phyloP scores from a whole-genome alignment of 805 yeast genomes.

The Brettanomyces anomalus region DNA sequence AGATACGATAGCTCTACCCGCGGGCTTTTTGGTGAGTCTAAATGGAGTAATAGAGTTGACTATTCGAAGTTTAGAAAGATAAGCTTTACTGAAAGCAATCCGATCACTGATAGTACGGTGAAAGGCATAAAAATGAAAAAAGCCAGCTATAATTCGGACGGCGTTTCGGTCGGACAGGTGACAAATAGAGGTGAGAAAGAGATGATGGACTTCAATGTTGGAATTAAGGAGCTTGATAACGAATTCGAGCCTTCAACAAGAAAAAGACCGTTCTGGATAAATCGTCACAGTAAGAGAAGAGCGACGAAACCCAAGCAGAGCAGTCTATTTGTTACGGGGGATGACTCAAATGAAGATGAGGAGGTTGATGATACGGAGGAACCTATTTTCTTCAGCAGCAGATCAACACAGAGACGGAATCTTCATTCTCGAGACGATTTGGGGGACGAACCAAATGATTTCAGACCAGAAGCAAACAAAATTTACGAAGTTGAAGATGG shows the following conservation, averaged over 20 bases:
- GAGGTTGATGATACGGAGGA: conserved; percentile 6
- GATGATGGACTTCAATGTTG: conserved; percentile 1
- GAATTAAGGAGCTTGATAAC: conserved; percentile 4
- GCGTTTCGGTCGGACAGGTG: conserved; percentile 2
- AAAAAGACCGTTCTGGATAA: conserved; percentile 1
- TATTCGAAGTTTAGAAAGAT: conserved; percentile 12
- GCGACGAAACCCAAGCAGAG: conserved; percentile 1
- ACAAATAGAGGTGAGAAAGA: conserved; percentile 1
- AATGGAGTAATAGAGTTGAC: conserved; percentile 13
- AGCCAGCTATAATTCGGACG: conserved; percentile 10
- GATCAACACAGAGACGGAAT: too few species aligned
- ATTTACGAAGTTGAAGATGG: too few species aligned
- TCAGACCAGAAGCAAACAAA: too few species aligned
- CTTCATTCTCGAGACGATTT: too few species aligned
- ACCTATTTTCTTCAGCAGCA: neutral
- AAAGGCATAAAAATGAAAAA: conserved; percentile 11
- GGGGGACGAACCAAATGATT: too few species aligned
- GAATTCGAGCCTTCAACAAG: conserved; percentile 1
- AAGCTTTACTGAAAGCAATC: conserved; percentile 7
- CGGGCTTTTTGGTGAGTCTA: conserved; percentile 3
- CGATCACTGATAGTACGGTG: conserved; percentile 14
- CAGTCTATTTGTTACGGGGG: neutral
- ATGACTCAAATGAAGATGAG: neutral
- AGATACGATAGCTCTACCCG: conserved; percentile 1
- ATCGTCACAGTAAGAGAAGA: neutral